Conservation (phyloP, 495 filamentous ascomycete species). For the Apiosordaria backusii region DNA sequence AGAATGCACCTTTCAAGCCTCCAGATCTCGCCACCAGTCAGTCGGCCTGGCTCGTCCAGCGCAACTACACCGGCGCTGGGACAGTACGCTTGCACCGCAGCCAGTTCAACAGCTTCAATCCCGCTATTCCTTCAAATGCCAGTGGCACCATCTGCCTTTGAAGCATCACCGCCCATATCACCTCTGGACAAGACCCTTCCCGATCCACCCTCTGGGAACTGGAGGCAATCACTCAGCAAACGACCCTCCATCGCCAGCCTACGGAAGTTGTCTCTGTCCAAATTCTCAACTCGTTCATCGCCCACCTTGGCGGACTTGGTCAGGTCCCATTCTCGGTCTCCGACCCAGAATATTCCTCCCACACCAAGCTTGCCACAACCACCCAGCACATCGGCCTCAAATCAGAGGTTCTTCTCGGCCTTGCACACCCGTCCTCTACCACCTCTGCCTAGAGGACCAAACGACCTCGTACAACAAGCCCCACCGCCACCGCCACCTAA, state of each 20-base stretch:
- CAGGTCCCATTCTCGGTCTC: constrained; percentile 11
- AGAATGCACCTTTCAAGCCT: neutral
- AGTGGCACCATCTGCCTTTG: neutral
- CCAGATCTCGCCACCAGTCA: neutral
- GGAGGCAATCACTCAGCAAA: neutral
- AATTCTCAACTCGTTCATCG: constrained; percentile 19
- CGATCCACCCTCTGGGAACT: neutral
- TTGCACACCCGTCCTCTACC: constrained; percentile 15
- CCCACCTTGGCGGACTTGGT: constrained; percentile 18
- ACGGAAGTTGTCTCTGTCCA: constrained; percentile 20
- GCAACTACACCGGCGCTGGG: neutral
- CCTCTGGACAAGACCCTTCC: constrained; percentile 7
- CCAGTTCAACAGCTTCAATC: constrained; percentile 16
- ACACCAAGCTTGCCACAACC: neutral
- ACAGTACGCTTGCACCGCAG: neutral
- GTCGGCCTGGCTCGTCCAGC: neutral
- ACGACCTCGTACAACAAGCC: neutral
- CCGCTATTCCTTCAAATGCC: constrained; percentile 12
- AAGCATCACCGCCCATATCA: constrained; percentile 7
- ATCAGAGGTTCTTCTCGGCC: neutral
- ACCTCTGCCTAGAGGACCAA: constrained; percentile 6
- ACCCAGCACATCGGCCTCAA: neutral
- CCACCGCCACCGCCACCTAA: constrained; percentile 7
- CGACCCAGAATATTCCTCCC: neutral
- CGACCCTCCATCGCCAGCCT: constrained; percentile 20